A percentile compares a stretch with the other conserved stretches of the same genome.
Conservation (phyloP, 768 basidiomycete species). For the Pleurotus platypus region DNA sequence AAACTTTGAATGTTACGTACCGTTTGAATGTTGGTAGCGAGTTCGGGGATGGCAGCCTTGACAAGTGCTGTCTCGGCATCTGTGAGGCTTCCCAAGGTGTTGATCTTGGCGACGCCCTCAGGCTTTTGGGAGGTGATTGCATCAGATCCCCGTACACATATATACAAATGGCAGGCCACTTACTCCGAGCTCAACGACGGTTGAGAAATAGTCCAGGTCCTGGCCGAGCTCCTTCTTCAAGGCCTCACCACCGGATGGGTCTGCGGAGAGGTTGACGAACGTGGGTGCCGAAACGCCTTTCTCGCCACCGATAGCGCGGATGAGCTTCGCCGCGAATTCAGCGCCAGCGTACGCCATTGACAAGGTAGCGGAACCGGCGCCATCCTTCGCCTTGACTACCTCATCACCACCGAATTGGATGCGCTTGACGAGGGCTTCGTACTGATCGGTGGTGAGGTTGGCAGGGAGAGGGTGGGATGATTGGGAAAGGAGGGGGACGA, state of each 20-base stretch:
- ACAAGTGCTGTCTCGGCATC: constrained; percentile 74
- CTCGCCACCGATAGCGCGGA: constrained; percentile 85
- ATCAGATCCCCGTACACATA: constrained; percentile 5
- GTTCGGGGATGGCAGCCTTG: constrained; percentile 77
- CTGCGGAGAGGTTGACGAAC: constrained; percentile 77
- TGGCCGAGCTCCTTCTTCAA: constrained; percentile 74
- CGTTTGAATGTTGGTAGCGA: constrained; percentile 67
- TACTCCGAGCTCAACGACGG: constrained; percentile 86
- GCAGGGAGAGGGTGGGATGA: constrained; percentile 74
- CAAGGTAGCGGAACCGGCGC: constrained; percentile 91
- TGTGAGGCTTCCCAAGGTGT: constrained; percentile 72
- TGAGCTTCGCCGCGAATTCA: constrained; percentile 79
- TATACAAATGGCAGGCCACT: constrained; percentile 20
- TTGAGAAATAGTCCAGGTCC: constrained; percentile 85
- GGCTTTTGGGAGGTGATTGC: constrained; percentile 36
- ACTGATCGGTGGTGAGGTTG: constrained; percentile 37
- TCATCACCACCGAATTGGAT: constrained; percentile 97
- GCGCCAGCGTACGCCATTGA: constrained; percentile 96
- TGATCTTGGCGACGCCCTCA: constrained; percentile 80
- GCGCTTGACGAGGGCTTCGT: constrained; percentile 70
- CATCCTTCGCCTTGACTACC: constrained; percentile 97
- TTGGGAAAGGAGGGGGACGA: constrained; percentile 92
- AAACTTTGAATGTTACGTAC: constrained; percentile 29
- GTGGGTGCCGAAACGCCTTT: constrained; percentile 82
- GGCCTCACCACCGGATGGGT: constrained; percentile 65